A percentile compares a stretch with the other conserved stretches of the same genome.
Conservation (phyloP, 2,329 filamentous ascomycete species). For the Sphaerostilbella broomeana region DNA sequence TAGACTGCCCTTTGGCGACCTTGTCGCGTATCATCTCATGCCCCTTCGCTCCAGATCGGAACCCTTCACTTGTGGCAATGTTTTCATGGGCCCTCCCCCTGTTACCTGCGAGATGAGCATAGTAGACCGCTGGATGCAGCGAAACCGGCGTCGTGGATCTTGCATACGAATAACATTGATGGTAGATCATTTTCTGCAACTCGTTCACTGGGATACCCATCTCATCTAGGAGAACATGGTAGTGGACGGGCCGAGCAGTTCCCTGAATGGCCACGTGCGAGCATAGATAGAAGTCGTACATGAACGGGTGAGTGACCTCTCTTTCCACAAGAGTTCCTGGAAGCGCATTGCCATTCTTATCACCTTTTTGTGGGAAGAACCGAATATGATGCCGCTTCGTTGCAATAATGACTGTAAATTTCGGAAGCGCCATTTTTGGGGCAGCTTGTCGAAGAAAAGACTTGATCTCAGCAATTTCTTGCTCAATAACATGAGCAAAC, state of each 20-base stretch:
- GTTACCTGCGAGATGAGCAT: slow-evolving; percentile 81
- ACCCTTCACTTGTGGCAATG: slow-evolving; percentile 37
- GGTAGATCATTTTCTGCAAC: slow-evolving; percentile 84
- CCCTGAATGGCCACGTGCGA: slow-evolving; percentile 77
- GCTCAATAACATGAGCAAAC: slow-evolving; percentile 68
- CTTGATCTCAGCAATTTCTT: slow-evolving; percentile 72
- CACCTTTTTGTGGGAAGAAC: slow-evolving; percentile 70
- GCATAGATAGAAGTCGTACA: slow-evolving; percentile 75
- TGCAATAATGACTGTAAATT: slow-evolving; percentile 79
- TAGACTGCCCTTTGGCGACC: slow-evolving; percentile 32
- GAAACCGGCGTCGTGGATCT: slow-evolving; percentile 91
- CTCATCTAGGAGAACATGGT: slow-evolving; percentile 84
- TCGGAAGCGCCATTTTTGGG: slow-evolving; percentile 39
- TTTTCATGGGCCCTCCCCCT: slow-evolving; percentile 72
- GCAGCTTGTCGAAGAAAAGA: slow-evolving; percentile 41
- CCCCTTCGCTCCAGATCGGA: slow-evolving; percentile 38
- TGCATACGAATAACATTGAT: slow-evolving; percentile 90
- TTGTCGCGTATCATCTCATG: slow-evolving; percentile 33
- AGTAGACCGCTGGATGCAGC: slow-evolving; percentile 84
- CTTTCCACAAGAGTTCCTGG: slow-evolving; percentile 83
- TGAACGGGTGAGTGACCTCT: slow-evolving; percentile 84
- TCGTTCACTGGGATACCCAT: slow-evolving; percentile 58
- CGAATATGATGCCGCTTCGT: slow-evolving; percentile 93
- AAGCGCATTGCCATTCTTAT: slow-evolving; percentile 73
- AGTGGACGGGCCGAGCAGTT: slow-evolving; percentile 86